Conservation (phyloP, 345 rosid genomes). For the Arabidopsis thaliana region DNA sequence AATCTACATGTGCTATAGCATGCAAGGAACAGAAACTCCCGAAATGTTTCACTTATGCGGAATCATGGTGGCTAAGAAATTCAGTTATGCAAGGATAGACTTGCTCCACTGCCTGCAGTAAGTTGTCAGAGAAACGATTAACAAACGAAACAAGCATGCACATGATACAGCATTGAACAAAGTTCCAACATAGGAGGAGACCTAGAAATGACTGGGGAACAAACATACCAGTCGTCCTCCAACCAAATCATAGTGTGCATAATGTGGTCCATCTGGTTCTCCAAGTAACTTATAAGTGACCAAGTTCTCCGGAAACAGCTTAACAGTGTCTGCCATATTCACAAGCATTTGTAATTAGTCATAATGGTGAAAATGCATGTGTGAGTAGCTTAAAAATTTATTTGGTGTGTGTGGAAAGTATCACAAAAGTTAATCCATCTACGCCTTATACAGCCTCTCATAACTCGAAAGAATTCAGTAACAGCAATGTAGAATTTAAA, state of each 20-base stretch:
- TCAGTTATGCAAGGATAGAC: conserved; percentile 80
- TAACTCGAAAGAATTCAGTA: not conserved
- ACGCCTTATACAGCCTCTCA: conserved; percentile 12
- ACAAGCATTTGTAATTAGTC: conserved; percentile 20
- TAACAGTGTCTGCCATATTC: conserved; percentile 68
- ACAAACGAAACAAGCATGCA: conserved; percentile 28
- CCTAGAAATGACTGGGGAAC: conserved; percentile 4
- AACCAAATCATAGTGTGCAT: conserved; percentile 49
- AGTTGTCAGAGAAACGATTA: conserved; percentile 10
- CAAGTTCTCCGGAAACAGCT: conserved; percentile 64
- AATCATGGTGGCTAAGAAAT: conserved; percentile 68
- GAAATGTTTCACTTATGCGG: conserved; percentile 36
- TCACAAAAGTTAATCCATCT: not conserved
- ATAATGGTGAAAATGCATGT: conserved; percentile 9
- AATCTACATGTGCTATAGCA: not conserved
- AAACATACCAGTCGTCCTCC: conserved; percentile 62
- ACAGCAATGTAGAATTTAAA: not conserved
- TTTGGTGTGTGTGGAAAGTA: conserved; percentile 4
- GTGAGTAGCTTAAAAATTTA: not conserved
- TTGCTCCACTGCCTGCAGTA: conserved; percentile 86
- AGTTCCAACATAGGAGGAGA: conserved; percentile 18
- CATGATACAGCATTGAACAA: conserved; percentile 4
- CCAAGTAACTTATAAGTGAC: conserved; percentile 70
- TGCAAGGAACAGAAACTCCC: conserved; percentile 17
- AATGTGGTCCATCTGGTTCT: conserved; percentile 65